Evolutionary conservation across 2,329 filamentous ascomycete genomes (phyloP).

Genomic region (Saccharata proteae): DNA sequence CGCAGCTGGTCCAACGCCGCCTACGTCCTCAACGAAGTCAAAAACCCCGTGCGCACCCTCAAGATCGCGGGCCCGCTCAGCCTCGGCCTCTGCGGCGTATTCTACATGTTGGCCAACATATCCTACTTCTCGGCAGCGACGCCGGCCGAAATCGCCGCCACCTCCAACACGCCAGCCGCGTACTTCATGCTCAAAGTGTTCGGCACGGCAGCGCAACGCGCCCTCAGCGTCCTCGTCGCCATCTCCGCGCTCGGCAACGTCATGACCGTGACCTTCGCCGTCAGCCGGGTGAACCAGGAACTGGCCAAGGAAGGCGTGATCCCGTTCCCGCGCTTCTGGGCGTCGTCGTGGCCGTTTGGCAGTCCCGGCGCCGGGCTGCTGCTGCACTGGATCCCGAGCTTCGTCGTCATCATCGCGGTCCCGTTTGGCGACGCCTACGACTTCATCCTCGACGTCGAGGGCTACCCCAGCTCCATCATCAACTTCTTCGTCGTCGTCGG

Average conservation of each 20-base stretch:
- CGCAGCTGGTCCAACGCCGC: constrained; percentile 45
- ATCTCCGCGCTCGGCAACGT: constrained; percentile 59
- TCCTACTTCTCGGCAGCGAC: constrained; percentile 54
- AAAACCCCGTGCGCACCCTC: constrained; percentile 53
- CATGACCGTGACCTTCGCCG: constrained; percentile 55
- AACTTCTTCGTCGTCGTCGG: constrained; percentile 46
- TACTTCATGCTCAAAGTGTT: constrained; percentile 56
- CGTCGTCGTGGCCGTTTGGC: constrained; percentile 54
- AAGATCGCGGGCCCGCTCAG: constrained; percentile 50
- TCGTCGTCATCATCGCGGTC: constrained; percentile 54
- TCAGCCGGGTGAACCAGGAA: constrained; percentile 61
- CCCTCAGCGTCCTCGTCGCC: constrained; percentile 49
- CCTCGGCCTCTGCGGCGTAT: constrained; percentile 46
- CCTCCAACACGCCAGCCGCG: constrained; percentile 55
- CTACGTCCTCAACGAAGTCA: constrained; percentile 61
- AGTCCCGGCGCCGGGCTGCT: constrained; percentile 56
- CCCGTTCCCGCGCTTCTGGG: constrained; percentile 47
- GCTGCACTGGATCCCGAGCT: constrained; percentile 55
- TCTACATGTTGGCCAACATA: constrained; percentile 58
- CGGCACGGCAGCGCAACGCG: constrained; percentile 42
- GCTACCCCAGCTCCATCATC: constrained; percentile 53
- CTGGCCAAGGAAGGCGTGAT: constrained; percentile 60
- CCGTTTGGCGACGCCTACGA: constrained; percentile 56
- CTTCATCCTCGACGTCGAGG: constrained; percentile 62
- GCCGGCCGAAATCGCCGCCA: constrained; percentile 52